Evolutionary conservation across 2,329 filamentous ascomycete genomes (phyloP).

Genomic region (Leptosphaerulina australis): DNA sequence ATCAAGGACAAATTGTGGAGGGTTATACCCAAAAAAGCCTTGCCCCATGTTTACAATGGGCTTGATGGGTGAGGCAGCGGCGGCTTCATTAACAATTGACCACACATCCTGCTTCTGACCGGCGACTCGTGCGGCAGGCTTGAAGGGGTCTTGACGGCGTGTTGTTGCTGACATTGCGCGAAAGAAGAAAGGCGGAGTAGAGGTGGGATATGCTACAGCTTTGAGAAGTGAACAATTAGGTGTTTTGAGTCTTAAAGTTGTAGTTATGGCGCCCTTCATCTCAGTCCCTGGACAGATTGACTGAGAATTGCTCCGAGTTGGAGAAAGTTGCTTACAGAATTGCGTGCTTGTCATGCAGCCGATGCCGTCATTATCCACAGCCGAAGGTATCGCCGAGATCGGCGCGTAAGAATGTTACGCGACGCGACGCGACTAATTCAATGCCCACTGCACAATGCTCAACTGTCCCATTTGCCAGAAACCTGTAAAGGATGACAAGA

Average conservation of each 20-base stretch:
- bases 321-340: slow-evolving; percentile 20
- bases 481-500: slow-evolving; percentile 71
- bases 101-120: slow-evolving; percentile 65
- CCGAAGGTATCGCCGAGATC: slow-evolving; percentile 25
- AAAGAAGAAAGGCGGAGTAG: slow-evolving; percentile 18
- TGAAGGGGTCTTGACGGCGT: slow-evolving; percentile 53
- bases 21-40: slow-evolving; percentile 91
- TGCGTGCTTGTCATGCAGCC: slow-evolving; percentile 44
- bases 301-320: not conserved
- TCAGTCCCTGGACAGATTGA: slow-evolving; percentile 1
- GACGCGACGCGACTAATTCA: slow-evolving; percentile 21
- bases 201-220: not conserved
- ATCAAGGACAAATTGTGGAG: slow-evolving; percentile 85
- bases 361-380: slow-evolving; percentile 11
- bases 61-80: slow-evolving; percentile 66
- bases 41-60: slow-evolving; percentile 74
- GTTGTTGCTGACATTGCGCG: slow-evolving; percentile 46
- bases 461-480: slow-evolving; percentile 83
- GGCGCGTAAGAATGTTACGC: slow-evolving; percentile 9
- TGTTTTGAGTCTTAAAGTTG: slow-evolving; percentile 7
- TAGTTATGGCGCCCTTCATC: slow-evolving; percentile 24
- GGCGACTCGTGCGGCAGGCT: slow-evolving; percentile 61
- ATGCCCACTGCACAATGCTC: slow-evolving; percentile 56
- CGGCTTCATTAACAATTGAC: slow-evolving; percentile 72
- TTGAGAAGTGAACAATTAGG: not conserved